Conservation (phyloP, 495 filamentous ascomycete species). For the Aspergillus ostianus region DNA sequence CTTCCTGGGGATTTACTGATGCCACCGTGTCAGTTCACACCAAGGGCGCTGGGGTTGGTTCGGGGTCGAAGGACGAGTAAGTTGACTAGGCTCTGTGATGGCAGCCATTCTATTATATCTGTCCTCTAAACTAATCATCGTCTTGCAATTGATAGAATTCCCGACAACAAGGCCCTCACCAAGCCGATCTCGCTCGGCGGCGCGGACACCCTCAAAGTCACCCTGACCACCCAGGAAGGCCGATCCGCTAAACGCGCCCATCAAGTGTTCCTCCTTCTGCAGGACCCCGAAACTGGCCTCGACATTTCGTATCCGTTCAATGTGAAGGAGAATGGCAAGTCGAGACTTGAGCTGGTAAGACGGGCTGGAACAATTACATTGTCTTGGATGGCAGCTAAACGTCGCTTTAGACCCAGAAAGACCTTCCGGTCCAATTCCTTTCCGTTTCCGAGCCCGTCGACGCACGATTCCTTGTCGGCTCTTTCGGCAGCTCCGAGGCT, state of each 20-base stretch:
- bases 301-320: constrained; percentile 87
- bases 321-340: constrained; percentile 86
- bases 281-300: constrained; percentile 69
- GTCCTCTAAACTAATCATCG: constrained; percentile 6
- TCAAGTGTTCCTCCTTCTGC: constrained; percentile 85
- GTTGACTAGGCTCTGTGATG: constrained; percentile 16
- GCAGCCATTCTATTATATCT: not conserved
- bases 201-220: constrained; percentile 76
- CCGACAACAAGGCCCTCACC: constrained; percentile 58
- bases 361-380: constrained; percentile 10
- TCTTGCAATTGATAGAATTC: constrained; percentile 52
- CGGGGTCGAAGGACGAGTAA: constrained; percentile 72
- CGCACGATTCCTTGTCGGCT: constrained; percentile 79
- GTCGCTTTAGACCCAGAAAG: constrained; percentile 70
- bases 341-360: constrained; percentile 76
- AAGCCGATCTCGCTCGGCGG: constrained; percentile 62
- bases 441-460: constrained; percentile 61
- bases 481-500: constrained; percentile 73
- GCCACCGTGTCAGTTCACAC: constrained; percentile 72
- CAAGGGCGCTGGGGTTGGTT: constrained; percentile 65
- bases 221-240: constrained; percentile 76
- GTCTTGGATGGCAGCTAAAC: constrained; percentile 22
- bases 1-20: constrained; percentile 84
- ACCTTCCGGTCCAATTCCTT: constrained; percentile 83
- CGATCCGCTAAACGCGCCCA: constrained; percentile 79